phyloP scores from a whole-genome alignment of 2,329 filamentous ascomycete species.

The Periconia macrospinosa region DNA sequence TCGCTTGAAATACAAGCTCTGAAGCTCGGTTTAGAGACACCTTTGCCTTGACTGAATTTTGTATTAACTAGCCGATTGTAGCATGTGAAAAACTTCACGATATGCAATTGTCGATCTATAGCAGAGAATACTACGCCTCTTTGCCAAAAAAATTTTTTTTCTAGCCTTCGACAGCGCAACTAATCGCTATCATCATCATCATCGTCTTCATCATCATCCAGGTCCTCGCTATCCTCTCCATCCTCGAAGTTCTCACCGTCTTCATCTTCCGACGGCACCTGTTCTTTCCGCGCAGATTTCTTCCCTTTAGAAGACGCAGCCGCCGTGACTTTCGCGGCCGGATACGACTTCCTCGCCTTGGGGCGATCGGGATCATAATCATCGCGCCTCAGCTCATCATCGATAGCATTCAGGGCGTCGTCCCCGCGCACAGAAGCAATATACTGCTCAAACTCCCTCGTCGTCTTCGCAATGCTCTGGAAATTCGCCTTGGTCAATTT shows the following conservation, averaged over 20 bases:
- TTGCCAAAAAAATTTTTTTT: no score
- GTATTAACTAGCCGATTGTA: no score
- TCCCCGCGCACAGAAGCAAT: conserved; percentile 5
- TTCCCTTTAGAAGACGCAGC: background rate
- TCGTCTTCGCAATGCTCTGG: conserved; percentile 8
- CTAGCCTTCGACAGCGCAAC: no score
- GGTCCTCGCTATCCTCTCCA: background rate
- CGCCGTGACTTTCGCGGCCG: background rate
- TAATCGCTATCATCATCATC: no score
- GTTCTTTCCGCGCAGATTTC: background rate
- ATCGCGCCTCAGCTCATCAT: conserved; percentile 4
- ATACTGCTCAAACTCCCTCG: conserved; percentile 12
- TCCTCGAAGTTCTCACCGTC: background rate
- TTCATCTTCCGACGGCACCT: background rate
- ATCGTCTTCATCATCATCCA: no score
- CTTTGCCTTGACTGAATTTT: no score
- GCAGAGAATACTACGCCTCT: no score
- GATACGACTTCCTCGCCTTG: conserved; percentile 4
- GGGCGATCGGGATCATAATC: background rate
- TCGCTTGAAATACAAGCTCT: no score
- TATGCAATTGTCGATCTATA: no score
- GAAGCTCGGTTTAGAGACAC: no score
- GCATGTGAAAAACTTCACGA: no score
- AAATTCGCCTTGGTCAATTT: conserved; percentile 9
- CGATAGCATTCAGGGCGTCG: conserved; percentile 1